Evolutionary conservation across 306 rosid genomes (phyloP), one percentile per base, ranked within the genome.

Genomic region (Rubus idaeus): DNA sequence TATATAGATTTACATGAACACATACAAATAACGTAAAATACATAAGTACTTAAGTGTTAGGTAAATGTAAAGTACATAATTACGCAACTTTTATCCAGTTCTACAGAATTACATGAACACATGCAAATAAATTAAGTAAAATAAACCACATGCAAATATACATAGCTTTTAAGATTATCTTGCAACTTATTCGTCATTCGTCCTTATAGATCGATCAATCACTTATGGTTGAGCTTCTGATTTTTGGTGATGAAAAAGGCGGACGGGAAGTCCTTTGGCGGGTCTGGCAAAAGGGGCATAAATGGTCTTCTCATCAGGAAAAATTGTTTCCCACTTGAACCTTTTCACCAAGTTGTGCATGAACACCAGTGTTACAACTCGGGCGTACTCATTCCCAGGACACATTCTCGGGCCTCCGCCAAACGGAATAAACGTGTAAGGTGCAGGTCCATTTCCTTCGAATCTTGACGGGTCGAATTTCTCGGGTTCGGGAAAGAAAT

Each of bases 401-500:
- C 83, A 80, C 78, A 74, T 75, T 57, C 75, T 75, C 13, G 78
- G 83, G 5, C 83, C 83, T 21, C 83, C 83, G 3, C 78, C 83
- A 16, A 74, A 79, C 18, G 83, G 83, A 41, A 73, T 26, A 60
- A 73, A 73, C 46, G 78, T 52, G 78, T 50, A 52, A 0, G 62
- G 70, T 8, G 55, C 18, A 0, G 52, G 21, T 14, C 68, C 55
- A 8, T 67, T 42, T 44, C 37, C 73, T 68, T 64, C 79, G 6
- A 66, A 74, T 47, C 79, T 74, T 49, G 79, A 55, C 1, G 83
- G 79, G 16, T 80, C 75, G 73, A 79, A 79, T 9, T 44, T 73
- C 21, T 79, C 75, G 5, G 74, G 78, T 16, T 79, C 75, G 0
- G 62, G 42, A 53, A 80, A 80, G 23, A 23, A 77, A 52, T 53